Base-by-base conservation (phyloP, 2,329 filamentous ascomycete species). In the Verticillium longisporum region DNA sequence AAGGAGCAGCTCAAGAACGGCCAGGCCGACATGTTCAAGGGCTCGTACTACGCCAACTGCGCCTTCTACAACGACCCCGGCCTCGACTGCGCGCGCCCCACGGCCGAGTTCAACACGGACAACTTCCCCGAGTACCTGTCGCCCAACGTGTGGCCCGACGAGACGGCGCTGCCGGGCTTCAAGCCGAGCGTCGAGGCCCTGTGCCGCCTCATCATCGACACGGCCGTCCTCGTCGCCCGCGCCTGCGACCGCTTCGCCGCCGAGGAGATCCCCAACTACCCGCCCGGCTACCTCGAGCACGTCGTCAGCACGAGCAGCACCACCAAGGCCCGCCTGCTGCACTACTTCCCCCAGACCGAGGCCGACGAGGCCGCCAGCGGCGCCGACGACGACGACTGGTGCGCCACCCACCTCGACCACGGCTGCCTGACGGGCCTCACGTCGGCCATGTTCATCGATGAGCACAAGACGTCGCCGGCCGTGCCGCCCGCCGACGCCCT, bases 391-490 rank as follows among this genome's bases (percentile, higher is more conserved):
- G 93, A 97, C 73, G 91, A 96, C 76, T 99, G 95, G 95, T 99
- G 94, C 74, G 91, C 92, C 3, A 92, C 89, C 1, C 90, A 95
- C 72, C 80, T 95, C 61, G 94, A 98, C 74, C 92, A 97, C 69
- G 92, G 95, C 54, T 98, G 94, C 72, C 82, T 99, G 36, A 99
- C 95, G 0, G 94, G 93, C 14, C 81, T 99, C 37, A 99, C 95
- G 0, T 94, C 90, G 2, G 93, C 94, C 67, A 97, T 98, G 92
- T 98, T 96, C 74, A 83, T 98, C 64, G 92, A 98, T 70, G 94
- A 98, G 76, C 75, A 74, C 37, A 71, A 73, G 62, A 68, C 78
- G 64, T 64, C 68, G 62, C 68, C 77, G 41, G 66, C 75, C 53
- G 71, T 77, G 1, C 72, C 72, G 58, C 58, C 64, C 67, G 5